Evolutionary conservation across 2,329 filamentous ascomycete species (phyloP), one percentile per base, ranked within the genome.

Genomic region (Parastagonospora nodorum): DNA sequence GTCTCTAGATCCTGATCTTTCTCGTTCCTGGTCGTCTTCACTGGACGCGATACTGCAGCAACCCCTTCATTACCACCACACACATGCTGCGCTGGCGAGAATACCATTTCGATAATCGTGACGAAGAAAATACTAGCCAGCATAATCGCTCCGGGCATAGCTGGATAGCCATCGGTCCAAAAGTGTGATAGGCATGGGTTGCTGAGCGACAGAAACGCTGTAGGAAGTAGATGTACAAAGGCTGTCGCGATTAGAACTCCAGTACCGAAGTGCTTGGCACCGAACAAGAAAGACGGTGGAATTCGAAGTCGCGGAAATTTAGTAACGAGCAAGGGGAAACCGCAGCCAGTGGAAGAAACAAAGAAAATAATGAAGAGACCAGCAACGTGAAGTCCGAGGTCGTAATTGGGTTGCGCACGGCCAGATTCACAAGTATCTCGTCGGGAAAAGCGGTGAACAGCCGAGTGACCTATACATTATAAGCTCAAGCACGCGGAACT

Each of bases 201-300:
- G 45, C 64, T 68, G 11, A 77, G 64, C 5, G 71, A 75, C 29
- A 64, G 71, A 61, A 85, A 86, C 5, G 84, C 83, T 4, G 82
- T 85, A 0, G 84, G 84, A 8, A 86, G 78, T 48, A 86, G 73
- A 72, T 92, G 89, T 14, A 93, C 89, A 68, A 94, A 94, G 46
- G 90, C 89, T 1, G 90, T 94, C 12, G 90, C 89, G 53, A 93
- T 86, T 14, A 94, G 78, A 16, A 94, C 90, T 40, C 90, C 90
- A 0, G 90, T 94, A 57, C 90, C 71, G 37, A 74, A 74, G 61
- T 85, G 83, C 57, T 85, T 84, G 3, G 61, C 66, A 66, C 81
- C 83, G 35, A 82, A 80, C 56, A 85, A 84, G 63, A 86, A 84
- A 11, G 79, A 79, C 39, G 80, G 80, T 10, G 84, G 84, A 29